Evolutionary conservation across 2,329 filamentous ascomycete genomes (phyloP).

Genomic region (Hypoxylon sp.): DNA sequence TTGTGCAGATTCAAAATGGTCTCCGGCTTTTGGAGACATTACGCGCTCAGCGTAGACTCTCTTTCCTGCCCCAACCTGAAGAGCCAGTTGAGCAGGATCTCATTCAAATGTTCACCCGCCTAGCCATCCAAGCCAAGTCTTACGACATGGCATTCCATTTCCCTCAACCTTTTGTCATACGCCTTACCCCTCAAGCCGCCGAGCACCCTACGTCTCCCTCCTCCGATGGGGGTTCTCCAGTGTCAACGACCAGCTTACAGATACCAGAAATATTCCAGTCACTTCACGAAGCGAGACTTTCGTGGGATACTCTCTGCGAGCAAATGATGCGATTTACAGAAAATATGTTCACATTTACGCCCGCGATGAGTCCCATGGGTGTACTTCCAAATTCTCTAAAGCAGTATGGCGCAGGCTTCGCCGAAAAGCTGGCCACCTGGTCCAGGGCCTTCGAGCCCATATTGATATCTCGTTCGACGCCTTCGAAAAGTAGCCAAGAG

Average conservation of each 20-base stretch:
- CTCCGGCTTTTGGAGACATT: conserved; percentile 67
- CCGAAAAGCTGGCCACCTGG: conserved; percentile 67
- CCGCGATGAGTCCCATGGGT: conserved; percentile 65
- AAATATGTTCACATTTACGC: conserved; percentile 62
- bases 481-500: conserved; percentile 66
- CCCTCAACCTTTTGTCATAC: conserved; percentile 71
- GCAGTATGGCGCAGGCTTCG: conserved; percentile 63
- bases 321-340: conserved; percentile 71
- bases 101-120: conserved; percentile 72
- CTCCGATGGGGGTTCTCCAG: conserved; percentile 60
- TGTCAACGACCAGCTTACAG: conserved; percentile 55
- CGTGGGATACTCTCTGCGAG: conserved; percentile 69
- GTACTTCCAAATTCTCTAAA: conserved; percentile 64
- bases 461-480: conserved; percentile 62
- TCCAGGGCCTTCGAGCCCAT: conserved; percentile 68
- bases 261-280: conserved; percentile 63
- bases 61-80: conserved; percentile 57
- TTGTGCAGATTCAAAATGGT: conserved; percentile 71
- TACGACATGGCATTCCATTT: conserved; percentile 79
- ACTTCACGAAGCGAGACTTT: conserved; percentile 66
- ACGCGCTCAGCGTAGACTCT: conserved; percentile 59
- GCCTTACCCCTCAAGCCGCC: conserved; percentile 58
- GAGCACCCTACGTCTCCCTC: conserved; percentile 58
- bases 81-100: conserved; percentile 70
- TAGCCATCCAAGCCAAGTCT: conserved; percentile 75